Conservation (phyloP, 257 asterid species). For the Euphrasia confusa region DNA sequence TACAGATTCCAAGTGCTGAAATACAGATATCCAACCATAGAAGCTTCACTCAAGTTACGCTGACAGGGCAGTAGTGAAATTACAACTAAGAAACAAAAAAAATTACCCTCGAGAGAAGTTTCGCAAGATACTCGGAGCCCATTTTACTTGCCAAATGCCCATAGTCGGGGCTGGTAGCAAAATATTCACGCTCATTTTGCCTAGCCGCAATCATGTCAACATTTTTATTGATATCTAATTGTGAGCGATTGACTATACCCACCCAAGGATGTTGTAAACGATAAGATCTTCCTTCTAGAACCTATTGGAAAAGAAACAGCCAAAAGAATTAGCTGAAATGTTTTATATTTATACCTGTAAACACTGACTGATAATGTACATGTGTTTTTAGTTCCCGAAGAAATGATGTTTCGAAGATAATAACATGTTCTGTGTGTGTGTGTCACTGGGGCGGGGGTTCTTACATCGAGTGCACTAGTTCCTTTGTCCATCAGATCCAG, state of each 20-base stretch:
- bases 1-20: constrained; percentile 1
- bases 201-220: constrained; percentile 79
- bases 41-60: neutral
- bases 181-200: constrained; percentile 83
- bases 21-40: neutral
- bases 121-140: constrained; percentile 98
- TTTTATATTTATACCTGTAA: no score
- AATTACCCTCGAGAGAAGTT: constrained; percentile 81
- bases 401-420: neutral
- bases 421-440: neutral
- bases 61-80: neutral
- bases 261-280: constrained; percentile 98
- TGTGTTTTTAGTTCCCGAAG: neutral
- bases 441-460: neutral
- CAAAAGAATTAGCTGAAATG: neutral
- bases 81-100: neutral
- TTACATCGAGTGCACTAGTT: constrained; percentile 10
- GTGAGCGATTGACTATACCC: constrained; percentile 94
- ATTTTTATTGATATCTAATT: constrained; percentile 87
- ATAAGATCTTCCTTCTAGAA: constrained; percentile 88
- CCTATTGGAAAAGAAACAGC: constrained; percentile 33
- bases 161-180: constrained; percentile 89
- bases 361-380: neutral
- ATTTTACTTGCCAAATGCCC: constrained; percentile 86
- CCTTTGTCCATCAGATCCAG: constrained; percentile 8